phyloP scores from a whole-genome alignment of 352 stramenopile genomes.

The Globisporangium cystogenes region DNA sequence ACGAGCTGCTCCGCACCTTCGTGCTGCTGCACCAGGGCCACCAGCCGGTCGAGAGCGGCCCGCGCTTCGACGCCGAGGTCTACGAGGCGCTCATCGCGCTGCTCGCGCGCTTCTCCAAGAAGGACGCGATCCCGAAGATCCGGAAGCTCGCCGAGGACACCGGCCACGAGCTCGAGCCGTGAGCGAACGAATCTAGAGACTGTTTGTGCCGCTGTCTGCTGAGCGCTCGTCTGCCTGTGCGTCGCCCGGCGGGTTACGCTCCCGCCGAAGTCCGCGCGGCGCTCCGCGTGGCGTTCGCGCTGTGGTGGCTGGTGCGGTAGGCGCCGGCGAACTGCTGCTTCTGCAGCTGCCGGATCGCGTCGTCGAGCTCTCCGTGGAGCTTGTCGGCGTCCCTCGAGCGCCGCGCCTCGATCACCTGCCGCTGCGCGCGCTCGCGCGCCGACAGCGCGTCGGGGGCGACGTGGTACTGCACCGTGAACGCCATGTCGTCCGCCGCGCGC shows the following conservation, averaged over 20 bases:
- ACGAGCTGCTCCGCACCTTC: constrained; percentile 57
- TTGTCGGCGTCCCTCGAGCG: constrained; percentile 1
- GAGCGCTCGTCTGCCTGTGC: no score
- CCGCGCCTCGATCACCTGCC: constrained; percentile 6
- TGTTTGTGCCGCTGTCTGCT: not conserved
- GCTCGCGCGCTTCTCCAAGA: constrained; percentile 38
- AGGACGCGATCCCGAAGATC: constrained; percentile 40
- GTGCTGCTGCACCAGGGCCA: constrained; percentile 54
- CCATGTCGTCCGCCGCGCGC: constrained; percentile 12
- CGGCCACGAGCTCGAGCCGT: constrained; percentile 12
- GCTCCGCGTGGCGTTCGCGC: not conserved
- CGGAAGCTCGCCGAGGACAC: constrained; percentile 21
- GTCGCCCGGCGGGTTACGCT: not conserved
- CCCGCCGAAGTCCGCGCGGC: not conserved
- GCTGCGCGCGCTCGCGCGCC: constrained; percentile 6
- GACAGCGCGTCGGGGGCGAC: constrained; percentile 18
- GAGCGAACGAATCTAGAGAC: not conserved
- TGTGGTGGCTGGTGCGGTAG: not conserved
- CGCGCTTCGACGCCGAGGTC: constrained; percentile 44
- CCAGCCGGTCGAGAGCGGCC: constrained; percentile 14
- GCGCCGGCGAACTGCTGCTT: not conserved
- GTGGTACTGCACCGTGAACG: constrained; percentile 25
- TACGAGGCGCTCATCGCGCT: constrained; percentile 51
- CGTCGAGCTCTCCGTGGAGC: constrained; percentile 9
- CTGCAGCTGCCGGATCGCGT: constrained; percentile 11